Conservation (phyloP, 176 grass and related monocot species). For the Typha latifolia region DNA sequence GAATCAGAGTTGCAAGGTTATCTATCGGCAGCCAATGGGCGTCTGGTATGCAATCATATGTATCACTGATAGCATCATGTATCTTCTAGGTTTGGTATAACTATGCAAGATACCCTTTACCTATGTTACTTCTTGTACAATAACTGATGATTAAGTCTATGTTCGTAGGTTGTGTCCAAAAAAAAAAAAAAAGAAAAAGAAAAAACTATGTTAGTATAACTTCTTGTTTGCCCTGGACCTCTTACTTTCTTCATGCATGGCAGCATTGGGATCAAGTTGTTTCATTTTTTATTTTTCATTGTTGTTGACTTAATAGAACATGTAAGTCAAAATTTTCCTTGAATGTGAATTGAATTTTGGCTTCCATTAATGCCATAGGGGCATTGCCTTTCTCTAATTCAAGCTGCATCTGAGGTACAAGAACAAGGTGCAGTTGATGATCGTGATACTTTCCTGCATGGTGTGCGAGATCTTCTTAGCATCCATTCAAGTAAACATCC, state of each 20-base stretch:
- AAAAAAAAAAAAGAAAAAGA: no score
- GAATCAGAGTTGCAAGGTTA: slow-evolving; percentile 74
- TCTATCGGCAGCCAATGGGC: slow-evolving; percentile 45
- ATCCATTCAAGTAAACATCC: slow-evolving; percentile 51
- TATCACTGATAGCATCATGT: slow-evolving; percentile 1
- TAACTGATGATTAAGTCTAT: neutral
- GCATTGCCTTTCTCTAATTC: slow-evolving; percentile 52
- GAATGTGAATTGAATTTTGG: no score
- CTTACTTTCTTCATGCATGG: neutral
- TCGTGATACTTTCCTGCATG: slow-evolving; percentile 67
- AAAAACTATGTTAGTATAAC: neutral
- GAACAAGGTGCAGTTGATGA: slow-evolving; percentile 90
- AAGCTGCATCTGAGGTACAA: slow-evolving; percentile 49
- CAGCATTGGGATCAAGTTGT: neutral
- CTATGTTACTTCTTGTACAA: neutral
- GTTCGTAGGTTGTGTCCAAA: no score
- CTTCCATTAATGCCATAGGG: slow-evolving; percentile 29
- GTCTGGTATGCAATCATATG: slow-evolving; percentile 45
- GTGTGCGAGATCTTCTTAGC: slow-evolving; percentile 67
- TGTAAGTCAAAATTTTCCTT: slow-evolving; percentile 8
- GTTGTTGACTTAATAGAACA: neutral
- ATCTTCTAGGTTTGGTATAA: neutral
- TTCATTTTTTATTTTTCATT: neutral
- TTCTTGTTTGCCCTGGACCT: neutral
- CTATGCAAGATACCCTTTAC: neutral